Conservation (phyloP, 495 filamentous ascomycete genomes). For the Thozetella sp. region DNA sequence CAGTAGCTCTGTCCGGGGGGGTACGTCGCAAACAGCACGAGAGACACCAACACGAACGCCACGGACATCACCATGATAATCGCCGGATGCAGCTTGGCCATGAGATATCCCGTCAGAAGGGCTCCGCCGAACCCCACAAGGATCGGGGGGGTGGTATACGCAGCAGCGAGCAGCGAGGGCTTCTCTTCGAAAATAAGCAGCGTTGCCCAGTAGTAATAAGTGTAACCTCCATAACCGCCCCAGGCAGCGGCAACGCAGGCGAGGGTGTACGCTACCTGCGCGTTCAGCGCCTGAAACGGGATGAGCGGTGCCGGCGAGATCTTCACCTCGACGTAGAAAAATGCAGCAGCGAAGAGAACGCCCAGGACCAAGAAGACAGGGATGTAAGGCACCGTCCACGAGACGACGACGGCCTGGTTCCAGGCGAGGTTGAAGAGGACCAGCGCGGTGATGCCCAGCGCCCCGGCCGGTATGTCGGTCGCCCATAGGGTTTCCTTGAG, state of each 20-base stretch:
- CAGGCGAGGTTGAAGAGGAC: constrained; percentile 57
- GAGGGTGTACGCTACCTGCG: constrained; percentile 50
- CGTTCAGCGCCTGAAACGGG: constrained; percentile 44
- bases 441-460: constrained; percentile 49
- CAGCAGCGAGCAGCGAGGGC: background rate
- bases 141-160: constrained; percentile 18
- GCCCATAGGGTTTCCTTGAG: constrained; percentile 26
- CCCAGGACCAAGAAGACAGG: constrained; percentile 52
- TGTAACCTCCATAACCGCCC: constrained; percentile 60
- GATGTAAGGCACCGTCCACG: constrained; percentile 54
- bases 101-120: background rate
- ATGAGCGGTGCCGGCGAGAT: constrained; percentile 48
- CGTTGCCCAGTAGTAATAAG: constrained; percentile 55
- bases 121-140: constrained; percentile 13
- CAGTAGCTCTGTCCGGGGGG: constrained; percentile 55
- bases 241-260: constrained; percentile 53
- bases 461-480: constrained; percentile 52
- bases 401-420: constrained; percentile 57
- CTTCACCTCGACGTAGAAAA: constrained; percentile 48
- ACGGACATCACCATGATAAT: background rate
- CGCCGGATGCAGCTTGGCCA: background rate
- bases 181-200: background rate
- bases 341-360: constrained; percentile 44
- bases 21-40: constrained; percentile 40
- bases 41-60: background rate